A percentile compares a stretch with the other conserved stretches of the same genome.
Evolutionary conservation across 225 moss, liverwort and hornwort species (phyloP).

Genomic region (Asterella californica): DNA sequence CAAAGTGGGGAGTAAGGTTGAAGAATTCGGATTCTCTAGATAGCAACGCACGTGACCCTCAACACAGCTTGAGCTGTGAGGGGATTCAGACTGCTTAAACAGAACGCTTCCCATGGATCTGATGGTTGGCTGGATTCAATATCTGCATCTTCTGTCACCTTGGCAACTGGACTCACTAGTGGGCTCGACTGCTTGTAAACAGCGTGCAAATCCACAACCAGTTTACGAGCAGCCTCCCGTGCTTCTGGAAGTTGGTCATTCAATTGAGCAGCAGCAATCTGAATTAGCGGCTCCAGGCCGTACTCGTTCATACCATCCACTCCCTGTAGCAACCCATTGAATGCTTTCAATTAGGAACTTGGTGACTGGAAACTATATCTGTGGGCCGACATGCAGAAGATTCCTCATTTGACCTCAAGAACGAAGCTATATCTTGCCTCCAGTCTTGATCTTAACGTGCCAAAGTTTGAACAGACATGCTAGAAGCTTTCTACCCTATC

Average conservation of each 20-base stretch:
- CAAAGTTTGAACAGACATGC: no score
- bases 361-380: not conserved
- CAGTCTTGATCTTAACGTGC: not conserved
- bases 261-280: slow-evolving; percentile 82
- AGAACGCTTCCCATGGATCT: slow-evolving; percentile 87
- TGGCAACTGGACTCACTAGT: slow-evolving; percentile 30
- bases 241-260: slow-evolving; percentile 98
- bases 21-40: slow-evolving; percentile 12
- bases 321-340: slow-evolving; percentile 53
- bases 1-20: not conserved
- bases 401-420: not conserved
- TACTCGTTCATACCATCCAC: slow-evolving; percentile 74
- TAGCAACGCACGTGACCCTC: slow-evolving; percentile 81
- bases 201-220: slow-evolving; percentile 80
- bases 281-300: slow-evolving; percentile 70
- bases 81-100: slow-evolving; percentile 74
- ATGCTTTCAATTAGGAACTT: not conserved
- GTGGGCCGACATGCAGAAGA: not conserved
- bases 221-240: slow-evolving; percentile 93
- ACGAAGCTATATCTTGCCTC: no score
- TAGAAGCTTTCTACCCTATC: not conserved
- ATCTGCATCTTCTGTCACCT: slow-evolving; percentile 16
- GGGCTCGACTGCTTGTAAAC: slow-evolving; percentile 62
- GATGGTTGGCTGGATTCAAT: slow-evolving; percentile 5
- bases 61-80: slow-evolving; percentile 95